These are phyloP conservation scores for Dimocarpus longan DNA, from an alignment of 345 rosid genomes.

Conservation along the genomic window DNA sequence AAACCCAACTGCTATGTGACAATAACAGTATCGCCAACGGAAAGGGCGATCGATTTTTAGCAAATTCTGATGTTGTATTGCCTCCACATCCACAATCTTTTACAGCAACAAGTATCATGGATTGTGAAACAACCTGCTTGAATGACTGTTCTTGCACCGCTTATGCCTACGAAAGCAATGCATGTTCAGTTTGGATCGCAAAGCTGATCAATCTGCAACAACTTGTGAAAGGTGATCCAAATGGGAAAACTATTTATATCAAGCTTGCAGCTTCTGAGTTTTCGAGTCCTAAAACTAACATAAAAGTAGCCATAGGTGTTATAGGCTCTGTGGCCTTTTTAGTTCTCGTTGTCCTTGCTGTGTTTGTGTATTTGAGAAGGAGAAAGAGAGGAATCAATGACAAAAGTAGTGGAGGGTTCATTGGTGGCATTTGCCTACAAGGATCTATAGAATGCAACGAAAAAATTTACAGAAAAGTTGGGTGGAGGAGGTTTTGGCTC, in stretches of 20 bases:
- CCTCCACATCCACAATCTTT: background rate
- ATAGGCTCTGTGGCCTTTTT: background rate
- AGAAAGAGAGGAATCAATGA: background rate
- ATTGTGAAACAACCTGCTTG: constrained; percentile 28
- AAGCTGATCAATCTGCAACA: background rate
- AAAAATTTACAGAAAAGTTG: constrained; percentile 67
- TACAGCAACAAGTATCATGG: background rate
- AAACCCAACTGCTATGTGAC: background rate
- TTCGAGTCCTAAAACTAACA: background rate
- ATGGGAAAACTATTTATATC: background rate
- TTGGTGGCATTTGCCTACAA: constrained; percentile 52
- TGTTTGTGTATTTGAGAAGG: background rate
- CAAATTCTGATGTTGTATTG: background rate
- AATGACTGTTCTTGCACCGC: constrained; percentile 36
- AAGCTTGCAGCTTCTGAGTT: background rate
- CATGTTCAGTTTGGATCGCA: constrained; percentile 21
- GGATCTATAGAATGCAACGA: constrained; percentile 66
- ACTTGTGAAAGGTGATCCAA: background rate
- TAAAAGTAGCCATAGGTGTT: too few relatives aligned
- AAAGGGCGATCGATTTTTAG: constrained; percentile 12
- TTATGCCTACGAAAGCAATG: constrained; percentile 18
- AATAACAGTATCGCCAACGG: background rate
- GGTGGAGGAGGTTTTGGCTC: constrained; percentile 92
- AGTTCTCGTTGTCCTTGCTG: background rate
- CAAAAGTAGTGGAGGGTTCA: background rate